A percentile compares a stretch with the other conserved stretches of the same genome.
Evolutionary conservation across 2,329 filamentous ascomycete species (phyloP).

Genomic region (Trichoderma sp.): DNA sequence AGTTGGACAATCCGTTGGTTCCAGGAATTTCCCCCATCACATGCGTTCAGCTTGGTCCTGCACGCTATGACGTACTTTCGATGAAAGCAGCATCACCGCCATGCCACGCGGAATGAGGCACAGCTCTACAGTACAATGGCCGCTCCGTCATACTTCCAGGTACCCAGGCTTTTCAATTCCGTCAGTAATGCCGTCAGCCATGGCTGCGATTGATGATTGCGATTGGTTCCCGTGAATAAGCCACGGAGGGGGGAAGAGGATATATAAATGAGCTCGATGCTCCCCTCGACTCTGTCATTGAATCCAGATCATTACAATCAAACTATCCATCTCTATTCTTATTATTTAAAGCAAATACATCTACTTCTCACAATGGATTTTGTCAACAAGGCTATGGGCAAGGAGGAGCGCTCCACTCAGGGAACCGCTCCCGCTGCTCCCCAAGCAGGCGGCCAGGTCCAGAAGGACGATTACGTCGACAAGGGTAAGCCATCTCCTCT

Average conservation of each 20-base stretch:
- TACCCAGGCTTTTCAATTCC: not conserved
- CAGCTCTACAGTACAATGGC: not conserved
- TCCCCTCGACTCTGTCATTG: not conserved
- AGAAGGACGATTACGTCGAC: conserved; percentile 37
- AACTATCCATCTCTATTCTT: not conserved
- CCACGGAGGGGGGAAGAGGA: not conserved
- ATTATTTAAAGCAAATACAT: not conserved
- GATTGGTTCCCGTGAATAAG: not conserved
- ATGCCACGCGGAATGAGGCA: not conserved
- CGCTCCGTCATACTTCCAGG: not conserved
- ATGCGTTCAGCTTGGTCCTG: not conserved
- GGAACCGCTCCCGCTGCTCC: conserved; percentile 20
- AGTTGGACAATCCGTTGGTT: not conserved
- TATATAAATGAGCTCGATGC: not conserved
- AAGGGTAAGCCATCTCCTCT: conserved; percentile 32
- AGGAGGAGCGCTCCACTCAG: conserved; percentile 21
- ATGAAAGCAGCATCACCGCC: not conserved
- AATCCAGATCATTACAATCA: not conserved
- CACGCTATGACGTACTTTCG: conserved; percentile 3
- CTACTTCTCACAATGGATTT: conserved; percentile 36
- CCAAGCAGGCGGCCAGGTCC: not conserved
- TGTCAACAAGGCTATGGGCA: conserved; percentile 36
- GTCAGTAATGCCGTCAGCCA: conserved; percentile 1
- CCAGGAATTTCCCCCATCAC: not conserved
- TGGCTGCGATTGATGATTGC: not conserved